These are phyloP conservation scores for Ricinus communis DNA, from an alignment of 345 rosid genomes.

Conservation along the genomic window DNA sequence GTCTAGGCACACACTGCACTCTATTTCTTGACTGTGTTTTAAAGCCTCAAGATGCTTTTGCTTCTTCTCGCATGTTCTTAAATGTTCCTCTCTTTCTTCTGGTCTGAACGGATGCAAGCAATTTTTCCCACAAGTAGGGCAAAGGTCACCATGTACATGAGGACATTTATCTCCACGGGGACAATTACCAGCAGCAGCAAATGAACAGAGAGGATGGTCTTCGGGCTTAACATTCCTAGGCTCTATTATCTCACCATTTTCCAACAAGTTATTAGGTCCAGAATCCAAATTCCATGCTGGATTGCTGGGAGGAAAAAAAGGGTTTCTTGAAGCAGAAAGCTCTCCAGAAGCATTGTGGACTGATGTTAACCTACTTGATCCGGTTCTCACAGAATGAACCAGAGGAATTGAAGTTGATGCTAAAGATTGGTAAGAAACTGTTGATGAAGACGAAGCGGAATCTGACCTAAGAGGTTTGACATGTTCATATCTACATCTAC, in stretches of 20 bases:
- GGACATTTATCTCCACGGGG: conserved; percentile 82
- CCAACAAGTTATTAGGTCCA: conserved; percentile 28
- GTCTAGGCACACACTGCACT: conserved; percentile 76
- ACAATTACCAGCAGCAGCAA: conserved; percentile 83
- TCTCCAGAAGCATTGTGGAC: conserved; percentile 30
- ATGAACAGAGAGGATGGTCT: conserved; percentile 74
- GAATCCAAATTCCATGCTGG: conserved; percentile 47
- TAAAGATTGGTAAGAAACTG: conserved; percentile 33
- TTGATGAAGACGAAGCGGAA: conserved; percentile 58
- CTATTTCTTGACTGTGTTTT: conserved; percentile 61
- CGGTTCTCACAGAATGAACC: conserved; percentile 25
- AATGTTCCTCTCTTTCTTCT: conserved; percentile 77
- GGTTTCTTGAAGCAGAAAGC: conserved; percentile 40
- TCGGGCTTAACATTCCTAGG: conserved; percentile 44
- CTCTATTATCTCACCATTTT: conserved; percentile 34
- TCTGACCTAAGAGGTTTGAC: conserved; percentile 47
- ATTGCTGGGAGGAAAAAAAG: conserved; percentile 29
- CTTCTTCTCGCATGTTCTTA: conserved; percentile 66
- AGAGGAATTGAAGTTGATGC: conserved; percentile 35
- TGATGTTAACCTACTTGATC: conserved; percentile 23
- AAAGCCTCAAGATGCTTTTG: conserved; percentile 69
- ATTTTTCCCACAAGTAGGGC: conserved; percentile 76
- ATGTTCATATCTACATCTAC: conserved; percentile 87
- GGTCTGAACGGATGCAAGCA: conserved; percentile 90
- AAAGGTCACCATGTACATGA: conserved; percentile 81